Conservation (phyloP, 2,329 filamentous ascomycete genomes). For the Alternaria gaisen region DNA sequence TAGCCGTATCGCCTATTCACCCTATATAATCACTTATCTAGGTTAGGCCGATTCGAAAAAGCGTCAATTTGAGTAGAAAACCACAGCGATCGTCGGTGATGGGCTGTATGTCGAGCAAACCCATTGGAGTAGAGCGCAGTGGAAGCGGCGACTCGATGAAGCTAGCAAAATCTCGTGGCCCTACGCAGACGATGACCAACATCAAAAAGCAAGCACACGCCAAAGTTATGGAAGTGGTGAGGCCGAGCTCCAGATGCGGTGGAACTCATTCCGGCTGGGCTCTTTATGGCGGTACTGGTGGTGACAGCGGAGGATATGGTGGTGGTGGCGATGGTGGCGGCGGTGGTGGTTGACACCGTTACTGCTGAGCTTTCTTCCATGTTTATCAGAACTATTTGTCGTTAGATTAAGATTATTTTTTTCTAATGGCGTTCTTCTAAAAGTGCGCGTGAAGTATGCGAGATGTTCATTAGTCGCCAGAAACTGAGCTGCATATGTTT, state of each 20-base stretch:
- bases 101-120: conserved; percentile 22
- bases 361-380: background rate
- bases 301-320: conserved; percentile 1
- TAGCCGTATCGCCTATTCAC: background rate
- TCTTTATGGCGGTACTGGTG: conserved; percentile 15
- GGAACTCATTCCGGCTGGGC: background rate
- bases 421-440: background rate
- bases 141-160: background rate
- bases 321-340: conserved; percentile 19
- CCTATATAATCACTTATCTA: background rate
- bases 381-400: too few species aligned
- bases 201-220: background rate
- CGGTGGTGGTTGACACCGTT: background rate
- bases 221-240: background rate
- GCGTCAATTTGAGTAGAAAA: background rate
- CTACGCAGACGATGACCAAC: background rate
- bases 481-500: background rate
- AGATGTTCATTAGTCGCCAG: background rate
- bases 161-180: background rate
- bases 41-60: background rate
- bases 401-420: background rate
- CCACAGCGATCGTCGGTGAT: background rate
- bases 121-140: background rate
- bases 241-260: background rate
- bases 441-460: background rate